Evolutionary conservation across 2,329 filamentous ascomycete genomes (phyloP).

Genomic region (Dactylonectria estremocensis): DNA sequence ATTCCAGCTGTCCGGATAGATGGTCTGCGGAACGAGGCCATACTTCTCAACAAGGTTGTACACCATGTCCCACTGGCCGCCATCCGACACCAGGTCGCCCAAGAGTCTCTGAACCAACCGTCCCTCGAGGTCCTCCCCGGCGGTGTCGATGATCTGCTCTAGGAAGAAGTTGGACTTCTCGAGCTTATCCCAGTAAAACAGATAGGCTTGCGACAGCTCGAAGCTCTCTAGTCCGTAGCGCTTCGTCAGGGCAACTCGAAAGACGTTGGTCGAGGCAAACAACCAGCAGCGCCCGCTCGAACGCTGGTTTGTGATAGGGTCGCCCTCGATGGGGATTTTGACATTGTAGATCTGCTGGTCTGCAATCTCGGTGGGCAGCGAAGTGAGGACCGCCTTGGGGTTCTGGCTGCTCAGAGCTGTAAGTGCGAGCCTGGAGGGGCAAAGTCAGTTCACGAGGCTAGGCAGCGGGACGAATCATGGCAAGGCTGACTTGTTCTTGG

Average conservation of each 20-base stretch:
- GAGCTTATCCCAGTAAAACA: slow-evolving; percentile 96
- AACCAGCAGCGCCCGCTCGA: slow-evolving; percentile 91
- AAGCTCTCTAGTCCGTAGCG: slow-evolving; percentile 84
- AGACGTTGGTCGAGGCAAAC: slow-evolving; percentile 92
- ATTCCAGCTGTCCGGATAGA: slow-evolving; percentile 89
- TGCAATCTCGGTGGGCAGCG: slow-evolving; percentile 72
- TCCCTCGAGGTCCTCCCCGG: slow-evolving; percentile 78
- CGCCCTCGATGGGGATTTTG: slow-evolving; percentile 85
- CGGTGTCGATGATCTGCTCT: slow-evolving; percentile 85
- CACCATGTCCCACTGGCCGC: slow-evolving; percentile 95
- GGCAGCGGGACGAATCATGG: neutral
- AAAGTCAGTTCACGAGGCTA: slow-evolving; percentile 14
- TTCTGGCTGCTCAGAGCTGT: slow-evolving; percentile 79
- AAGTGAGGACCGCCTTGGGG: slow-evolving; percentile 76
- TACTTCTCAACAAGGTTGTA: slow-evolving; percentile 90
- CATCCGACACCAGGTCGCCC: slow-evolving; percentile 79
- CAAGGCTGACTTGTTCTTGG: slow-evolving; percentile 71
- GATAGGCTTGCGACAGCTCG: slow-evolving; percentile 88
- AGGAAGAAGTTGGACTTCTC: slow-evolving; percentile 94
- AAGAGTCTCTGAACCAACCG: slow-evolving; percentile 81
- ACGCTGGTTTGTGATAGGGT: slow-evolving; percentile 87
- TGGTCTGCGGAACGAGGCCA: slow-evolving; percentile 84
- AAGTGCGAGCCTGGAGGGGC: slow-evolving; percentile 75
- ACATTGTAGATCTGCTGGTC: slow-evolving; percentile 89
- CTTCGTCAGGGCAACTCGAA: slow-evolving; percentile 90